phyloP scores from a whole-genome alignment of 495 filamentous ascomycete species.

The Apodospora peruviana region DNA sequence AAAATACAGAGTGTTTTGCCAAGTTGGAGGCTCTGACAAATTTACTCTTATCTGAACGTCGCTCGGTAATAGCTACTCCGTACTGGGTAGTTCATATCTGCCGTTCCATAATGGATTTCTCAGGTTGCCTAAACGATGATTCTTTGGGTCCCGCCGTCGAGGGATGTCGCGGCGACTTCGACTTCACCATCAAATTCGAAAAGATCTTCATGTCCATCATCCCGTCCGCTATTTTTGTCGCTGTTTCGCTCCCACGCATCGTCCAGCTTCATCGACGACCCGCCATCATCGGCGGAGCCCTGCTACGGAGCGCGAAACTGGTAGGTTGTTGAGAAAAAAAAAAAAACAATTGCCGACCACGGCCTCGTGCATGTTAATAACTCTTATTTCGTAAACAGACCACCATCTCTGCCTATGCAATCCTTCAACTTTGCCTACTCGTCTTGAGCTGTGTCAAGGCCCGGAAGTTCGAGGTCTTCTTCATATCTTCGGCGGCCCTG shows the following conservation, averaged over 20 bases:
- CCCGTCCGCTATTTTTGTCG: conserved; percentile 35
- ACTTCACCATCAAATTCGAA: conserved; percentile 45
- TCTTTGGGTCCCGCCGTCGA: conserved; percentile 17
- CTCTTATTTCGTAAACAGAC: no score
- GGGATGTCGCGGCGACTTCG: conserved; percentile 30
- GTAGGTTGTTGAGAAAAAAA: conserved; percentile 20
- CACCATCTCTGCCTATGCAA: conserved; percentile 2
- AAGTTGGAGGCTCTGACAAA: no score
- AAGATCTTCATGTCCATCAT: conserved; percentile 39
- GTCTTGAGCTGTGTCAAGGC: conserved; percentile 18
- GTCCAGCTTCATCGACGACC: conserved; percentile 26
- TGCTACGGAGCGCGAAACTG: conserved; percentile 31
- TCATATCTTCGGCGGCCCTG: conserved; percentile 24
- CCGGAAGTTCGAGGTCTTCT: conserved; percentile 11
- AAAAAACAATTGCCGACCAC: no score
- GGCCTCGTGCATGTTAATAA: no score
- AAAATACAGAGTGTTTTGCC: no score
- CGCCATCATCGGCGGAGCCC: conserved; percentile 27
- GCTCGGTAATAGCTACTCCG: no score
- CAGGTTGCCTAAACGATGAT: conserved; percentile 13
- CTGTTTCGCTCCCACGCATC: conserved; percentile 30
- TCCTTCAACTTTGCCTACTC: conserved; percentile 24
- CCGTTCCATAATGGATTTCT: conserved; percentile 17
- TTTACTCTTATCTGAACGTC: no score
- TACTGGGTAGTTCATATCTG: no score